Conservation (phyloP, 2,329 filamentous ascomycete species). For the Aspergillus brasiliensis region DNA sequence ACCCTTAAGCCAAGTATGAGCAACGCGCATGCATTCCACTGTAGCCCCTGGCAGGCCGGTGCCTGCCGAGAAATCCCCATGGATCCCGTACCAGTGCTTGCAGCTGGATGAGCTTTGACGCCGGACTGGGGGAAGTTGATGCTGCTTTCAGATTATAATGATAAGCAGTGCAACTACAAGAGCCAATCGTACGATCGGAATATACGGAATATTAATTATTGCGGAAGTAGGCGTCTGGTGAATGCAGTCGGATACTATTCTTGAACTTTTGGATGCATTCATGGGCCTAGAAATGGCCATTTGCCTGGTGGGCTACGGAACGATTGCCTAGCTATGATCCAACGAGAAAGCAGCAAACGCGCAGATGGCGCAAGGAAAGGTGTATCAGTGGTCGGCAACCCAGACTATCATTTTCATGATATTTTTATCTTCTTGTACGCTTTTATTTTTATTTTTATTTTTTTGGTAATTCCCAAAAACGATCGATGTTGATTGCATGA, state of each 20-base stretch:
- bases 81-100: background rate
- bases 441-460: background rate
- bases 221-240: background rate
- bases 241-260: background rate
- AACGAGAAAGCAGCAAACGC: slow-evolving; percentile 13
- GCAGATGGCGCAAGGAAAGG: slow-evolving; percentile 15
- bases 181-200: slow-evolving; percentile 10
- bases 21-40: background rate
- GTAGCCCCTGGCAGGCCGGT: background rate
- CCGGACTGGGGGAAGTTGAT: background rate
- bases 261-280: background rate
- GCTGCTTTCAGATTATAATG: slow-evolving; percentile 11
- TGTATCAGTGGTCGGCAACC: slow-evolving; percentile 6
- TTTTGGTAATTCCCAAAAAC: background rate
- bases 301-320: too few species aligned
- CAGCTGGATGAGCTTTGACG: background rate
- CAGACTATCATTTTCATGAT: background rate
- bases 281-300: background rate
- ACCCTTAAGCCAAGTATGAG: background rate
- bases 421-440: too few species aligned
- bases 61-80: slow-evolving; percentile 2
- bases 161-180: slow-evolving; percentile 11
- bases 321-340: slow-evolving; percentile 9
- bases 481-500: background rate
- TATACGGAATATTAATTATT: slow-evolving; percentile 6